A percentile compares a stretch with the other conserved stretches of the same genome.
phyloP scores from a whole-genome alignment of 306 rosid species.

The Quercus agrifolia region DNA sequence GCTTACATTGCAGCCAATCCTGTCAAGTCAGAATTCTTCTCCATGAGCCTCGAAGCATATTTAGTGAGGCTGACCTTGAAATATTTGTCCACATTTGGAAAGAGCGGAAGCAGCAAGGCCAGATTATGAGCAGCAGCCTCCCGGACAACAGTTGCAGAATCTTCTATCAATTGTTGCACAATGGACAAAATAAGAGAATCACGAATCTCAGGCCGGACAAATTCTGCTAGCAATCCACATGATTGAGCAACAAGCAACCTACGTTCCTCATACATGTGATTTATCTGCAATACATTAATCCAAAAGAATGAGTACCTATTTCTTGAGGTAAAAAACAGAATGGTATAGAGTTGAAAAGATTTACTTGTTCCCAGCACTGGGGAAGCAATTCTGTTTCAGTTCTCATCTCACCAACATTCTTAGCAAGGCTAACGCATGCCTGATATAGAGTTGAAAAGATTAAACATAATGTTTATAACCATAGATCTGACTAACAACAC shows the following conservation, averaged over 20 bases:
- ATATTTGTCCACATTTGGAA: slow-evolving; percentile 92
- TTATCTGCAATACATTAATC: slow-evolving; percentile 56
- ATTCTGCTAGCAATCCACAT: slow-evolving; percentile 93
- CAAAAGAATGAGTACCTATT: slow-evolving; percentile 21
- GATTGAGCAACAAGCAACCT: slow-evolving; percentile 98
- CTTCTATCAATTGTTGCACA: slow-evolving; percentile 88
- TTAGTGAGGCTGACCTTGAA: slow-evolving; percentile 99
- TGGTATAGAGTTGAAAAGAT: background rate
- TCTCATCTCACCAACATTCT: slow-evolving; percentile 97
- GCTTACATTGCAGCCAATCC: slow-evolving; percentile 98
- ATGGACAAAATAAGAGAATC: slow-evolving; percentile 96
- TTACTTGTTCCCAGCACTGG: slow-evolving; percentile 99
- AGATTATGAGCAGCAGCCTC: slow-evolving; percentile 96
- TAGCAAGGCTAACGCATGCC: slow-evolving; percentile 96
- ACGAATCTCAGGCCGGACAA: slow-evolving; percentile 94
- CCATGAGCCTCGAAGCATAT: slow-evolving; percentile 99
- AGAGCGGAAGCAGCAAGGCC: slow-evolving; percentile 91
- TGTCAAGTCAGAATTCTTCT: slow-evolving; percentile 99
- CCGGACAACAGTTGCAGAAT: slow-evolving; percentile 89
- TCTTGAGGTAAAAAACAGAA: slow-evolving; percentile 20
- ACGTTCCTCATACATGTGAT: slow-evolving; percentile 96
- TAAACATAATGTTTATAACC: slow-evolving; percentile 13
- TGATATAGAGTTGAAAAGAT: slow-evolving; percentile 36
- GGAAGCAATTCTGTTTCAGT: slow-evolving; percentile 98
- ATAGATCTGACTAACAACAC: background rate